A percentile compares a stretch with the other conserved stretches of the same genome.
phyloP scores from a whole-genome alignment of 768 basidiomycete genomes.

The Calocera cornea region DNA sequence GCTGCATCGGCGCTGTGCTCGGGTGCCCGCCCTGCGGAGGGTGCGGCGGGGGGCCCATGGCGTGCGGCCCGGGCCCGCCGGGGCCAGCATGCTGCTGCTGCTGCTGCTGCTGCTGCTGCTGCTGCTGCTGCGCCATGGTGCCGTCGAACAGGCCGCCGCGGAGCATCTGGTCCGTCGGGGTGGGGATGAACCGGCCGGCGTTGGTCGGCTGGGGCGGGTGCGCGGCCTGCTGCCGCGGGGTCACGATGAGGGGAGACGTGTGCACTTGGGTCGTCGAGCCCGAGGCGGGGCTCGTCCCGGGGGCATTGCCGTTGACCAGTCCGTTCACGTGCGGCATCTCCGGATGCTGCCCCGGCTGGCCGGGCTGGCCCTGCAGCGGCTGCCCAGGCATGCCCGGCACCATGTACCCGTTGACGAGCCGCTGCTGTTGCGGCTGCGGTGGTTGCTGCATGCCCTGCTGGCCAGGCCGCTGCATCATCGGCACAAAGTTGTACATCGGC shows the following conservation, averaged over 20 bases:
- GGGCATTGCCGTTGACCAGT: neutral
- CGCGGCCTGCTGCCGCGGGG: neutral
- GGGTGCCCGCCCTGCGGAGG: neutral
- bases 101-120: too few relatives aligned
- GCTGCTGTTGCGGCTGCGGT: neutral
- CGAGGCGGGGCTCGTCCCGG: neutral
- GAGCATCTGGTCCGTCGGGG: neutral
- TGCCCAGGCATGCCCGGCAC: neutral
- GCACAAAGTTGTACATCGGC: neutral
- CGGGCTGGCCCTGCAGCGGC: neutral
- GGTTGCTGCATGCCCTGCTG: too few relatives aligned
- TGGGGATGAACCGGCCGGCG: neutral
- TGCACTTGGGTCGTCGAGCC: neutral
- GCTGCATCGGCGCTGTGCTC: neutral
- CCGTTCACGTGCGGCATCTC: slow-evolving; percentile 7
- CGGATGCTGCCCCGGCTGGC: slow-evolving; percentile 7
- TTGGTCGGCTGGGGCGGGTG: neutral
- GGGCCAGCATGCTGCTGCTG: too few relatives aligned
- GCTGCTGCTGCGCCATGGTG: neutral
- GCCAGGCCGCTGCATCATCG: neutral
- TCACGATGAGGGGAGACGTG: slow-evolving; percentile 5
- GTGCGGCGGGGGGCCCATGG: neutral
- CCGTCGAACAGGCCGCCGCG: neutral
- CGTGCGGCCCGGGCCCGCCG: neutral
- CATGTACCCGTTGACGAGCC: neutral